These are phyloP conservation scores for Trypanosoma conorhini DNA, from an alignment of 208 protist species.

Conservation along the genomic window DNA sequence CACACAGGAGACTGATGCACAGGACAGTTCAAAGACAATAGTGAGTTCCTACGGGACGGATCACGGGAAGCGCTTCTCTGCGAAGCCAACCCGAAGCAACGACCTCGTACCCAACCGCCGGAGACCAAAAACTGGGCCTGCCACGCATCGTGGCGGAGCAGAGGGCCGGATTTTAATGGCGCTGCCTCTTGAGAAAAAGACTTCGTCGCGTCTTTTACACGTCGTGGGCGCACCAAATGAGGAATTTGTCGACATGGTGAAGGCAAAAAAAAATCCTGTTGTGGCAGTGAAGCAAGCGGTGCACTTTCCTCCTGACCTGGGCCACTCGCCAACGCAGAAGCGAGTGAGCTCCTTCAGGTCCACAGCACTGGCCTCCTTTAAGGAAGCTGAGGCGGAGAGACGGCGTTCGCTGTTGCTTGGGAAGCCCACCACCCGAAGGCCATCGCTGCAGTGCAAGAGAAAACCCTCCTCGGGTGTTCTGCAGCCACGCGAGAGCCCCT, in stretches of 20 bases:
- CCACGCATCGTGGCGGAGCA: not conserved
- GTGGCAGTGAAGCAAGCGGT: not conserved
- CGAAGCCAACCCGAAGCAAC: no score
- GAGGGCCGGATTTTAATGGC: not conserved
- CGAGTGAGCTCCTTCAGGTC: not conserved
- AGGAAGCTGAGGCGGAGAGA: not conserved
- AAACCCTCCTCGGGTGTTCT: not conserved
- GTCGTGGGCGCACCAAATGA: not conserved
- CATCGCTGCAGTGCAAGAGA: not conserved
- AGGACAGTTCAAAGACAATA: not conserved
- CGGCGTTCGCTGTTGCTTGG: not conserved
- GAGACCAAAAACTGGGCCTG: slow-evolving; percentile 7
- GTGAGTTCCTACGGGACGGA: not conserved
- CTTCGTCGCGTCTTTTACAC: not conserved
- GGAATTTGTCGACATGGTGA: not conserved
- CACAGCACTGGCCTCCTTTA: not conserved
- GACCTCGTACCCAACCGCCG: not conserved
- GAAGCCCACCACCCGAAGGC: not conserved
- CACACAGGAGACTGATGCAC: not conserved
- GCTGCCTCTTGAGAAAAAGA: not conserved
- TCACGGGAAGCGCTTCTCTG: not conserved
- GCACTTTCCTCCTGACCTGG: not conserved
- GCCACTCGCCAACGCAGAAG: slow-evolving; percentile 1
- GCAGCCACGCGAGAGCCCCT: not conserved
- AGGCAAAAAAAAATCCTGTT: not conserved